phyloP scores from a whole-genome alignment of 495 filamentous ascomycete genomes.

The Rhypophila decipiens region DNA sequence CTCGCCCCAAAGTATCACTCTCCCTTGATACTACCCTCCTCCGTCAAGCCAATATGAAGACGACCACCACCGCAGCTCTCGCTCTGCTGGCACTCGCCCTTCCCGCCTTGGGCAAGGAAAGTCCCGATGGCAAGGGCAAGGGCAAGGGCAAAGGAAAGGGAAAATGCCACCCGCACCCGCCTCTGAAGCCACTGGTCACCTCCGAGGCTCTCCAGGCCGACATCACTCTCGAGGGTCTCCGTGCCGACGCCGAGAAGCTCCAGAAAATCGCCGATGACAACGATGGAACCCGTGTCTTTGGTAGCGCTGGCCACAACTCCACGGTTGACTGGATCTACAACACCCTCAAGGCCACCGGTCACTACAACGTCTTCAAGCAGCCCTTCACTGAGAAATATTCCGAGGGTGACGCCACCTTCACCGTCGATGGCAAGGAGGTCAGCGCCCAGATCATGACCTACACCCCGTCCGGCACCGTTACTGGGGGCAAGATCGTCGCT shows the following conservation, averaged over 20 bases:
- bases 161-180: background rate
- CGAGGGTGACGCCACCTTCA: constrained; percentile 26
- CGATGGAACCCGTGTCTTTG: constrained; percentile 50
- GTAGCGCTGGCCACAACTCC: constrained; percentile 53
- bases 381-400: constrained; percentile 40
- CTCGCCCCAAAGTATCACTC: too few species aligned
- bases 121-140: background rate
- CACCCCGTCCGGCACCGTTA: constrained; percentile 38
- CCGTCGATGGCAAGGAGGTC: constrained; percentile 23
- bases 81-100: background rate
- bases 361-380: constrained; percentile 58
- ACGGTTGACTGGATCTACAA: constrained; percentile 58
- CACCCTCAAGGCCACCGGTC: constrained; percentile 38
- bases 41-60: background rate
- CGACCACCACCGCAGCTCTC: background rate
- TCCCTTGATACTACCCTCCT: background rate
- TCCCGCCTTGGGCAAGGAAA: background rate
- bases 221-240: constrained; percentile 36
- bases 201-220: constrained; percentile 20
- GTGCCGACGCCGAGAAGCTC: constrained; percentile 38
- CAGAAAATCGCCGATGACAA: constrained; percentile 34
- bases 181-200: constrained; percentile 13
- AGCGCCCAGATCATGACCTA: constrained; percentile 30
- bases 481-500: constrained; percentile 30
- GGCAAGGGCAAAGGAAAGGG: background rate